Evolutionary conservation across 768 basidiomycete species (phyloP), one percentile per base, ranked within the genome.

Genomic region (Mycena albidolilacea): DNA sequence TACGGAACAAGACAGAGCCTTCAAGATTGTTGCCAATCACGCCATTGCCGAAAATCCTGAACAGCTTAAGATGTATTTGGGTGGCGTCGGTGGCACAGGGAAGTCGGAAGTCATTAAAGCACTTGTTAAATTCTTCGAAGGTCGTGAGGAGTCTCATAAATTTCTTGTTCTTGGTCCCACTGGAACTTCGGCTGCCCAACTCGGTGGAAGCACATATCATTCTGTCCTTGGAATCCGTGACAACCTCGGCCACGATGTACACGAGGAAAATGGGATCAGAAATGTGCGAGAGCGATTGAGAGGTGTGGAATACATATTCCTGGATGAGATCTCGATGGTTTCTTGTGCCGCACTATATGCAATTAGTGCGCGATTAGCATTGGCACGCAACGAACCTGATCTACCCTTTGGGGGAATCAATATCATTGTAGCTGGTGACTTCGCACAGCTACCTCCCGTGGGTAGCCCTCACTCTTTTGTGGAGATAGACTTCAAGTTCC

Each of bases 381-480:
- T 43, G 41, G 41, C 41, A 10, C 41, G 8, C 14, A 43, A 43
- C 14, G 41, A 43, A 43, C 41, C 41, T 6, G 14, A 43, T 14
- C 14, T 43, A 43, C 41, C 41, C 14, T 43, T 43, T 14, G 41
- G 41, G 41, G 41, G 41, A 14, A 43, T 43, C 9, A 43, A 43
- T 43, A 43, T 43, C 10, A 43, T 43, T 43, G 41, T 43, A 14
- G 41, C 41, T 1, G 41, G 41, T 14, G 41, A 43, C 14, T 43
- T 43, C 77, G 81, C 78, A 1, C 83, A 84, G 57, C 64, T 84
- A 5, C 83, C 82, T 8, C 83, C 77, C 11, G 73, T 70, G 1
- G 72, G 55, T 38, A 46, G 30, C 69, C 67, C 23, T 38, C 23
- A 11, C 19, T 72, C n/a, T 72, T 17, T 67, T 52, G 41, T 35